Conservation (phyloP, 306 rosid genomes). For the Astragalus glycyphyllos region DNA sequence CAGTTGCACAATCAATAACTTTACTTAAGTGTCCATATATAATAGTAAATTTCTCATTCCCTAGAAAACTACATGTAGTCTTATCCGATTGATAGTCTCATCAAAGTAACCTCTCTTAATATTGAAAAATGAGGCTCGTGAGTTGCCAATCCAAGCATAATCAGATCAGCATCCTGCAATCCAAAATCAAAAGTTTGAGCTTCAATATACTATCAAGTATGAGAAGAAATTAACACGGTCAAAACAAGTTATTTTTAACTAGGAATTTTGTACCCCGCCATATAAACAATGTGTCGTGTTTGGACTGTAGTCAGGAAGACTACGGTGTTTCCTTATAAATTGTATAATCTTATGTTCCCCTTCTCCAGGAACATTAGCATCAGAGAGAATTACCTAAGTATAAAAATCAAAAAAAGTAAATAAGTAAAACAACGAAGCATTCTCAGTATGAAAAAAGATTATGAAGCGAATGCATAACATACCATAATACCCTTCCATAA, state of each 20-base stretch:
- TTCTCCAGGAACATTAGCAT: constrained; percentile 75
- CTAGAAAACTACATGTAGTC: no score
- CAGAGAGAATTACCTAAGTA: constrained; percentile 60
- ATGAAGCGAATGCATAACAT: not conserved
- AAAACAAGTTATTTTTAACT: not conserved
- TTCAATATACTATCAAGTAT: not conserved
- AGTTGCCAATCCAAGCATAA: constrained; percentile 61
- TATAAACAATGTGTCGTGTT: constrained; percentile 63
- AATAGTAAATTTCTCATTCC: no score
- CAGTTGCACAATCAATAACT: not conserved
- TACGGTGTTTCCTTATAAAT: constrained; percentile 53
- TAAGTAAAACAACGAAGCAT: not conserved
- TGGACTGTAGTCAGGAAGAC: constrained; percentile 50
- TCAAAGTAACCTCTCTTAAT: constrained; percentile 52
- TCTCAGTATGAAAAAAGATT: no score
- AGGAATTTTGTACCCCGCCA: constrained; percentile 52
- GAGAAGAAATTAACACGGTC: not conserved
- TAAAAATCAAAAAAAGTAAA: constrained; percentile 17
- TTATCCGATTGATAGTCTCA: no score
- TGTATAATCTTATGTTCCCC: constrained; percentile 71
- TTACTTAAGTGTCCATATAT: no score
- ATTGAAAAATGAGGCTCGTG: constrained; percentile 75
- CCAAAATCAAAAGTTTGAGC: constrained; percentile 1
- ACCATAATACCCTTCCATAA: constrained; percentile 61
- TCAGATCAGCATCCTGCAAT: constrained; percentile 68